A percentile compares a stretch with the other conserved stretches of the same genome.
Conservation (phyloP, 805 yeast species). For the Lachancea sp. region DNA sequence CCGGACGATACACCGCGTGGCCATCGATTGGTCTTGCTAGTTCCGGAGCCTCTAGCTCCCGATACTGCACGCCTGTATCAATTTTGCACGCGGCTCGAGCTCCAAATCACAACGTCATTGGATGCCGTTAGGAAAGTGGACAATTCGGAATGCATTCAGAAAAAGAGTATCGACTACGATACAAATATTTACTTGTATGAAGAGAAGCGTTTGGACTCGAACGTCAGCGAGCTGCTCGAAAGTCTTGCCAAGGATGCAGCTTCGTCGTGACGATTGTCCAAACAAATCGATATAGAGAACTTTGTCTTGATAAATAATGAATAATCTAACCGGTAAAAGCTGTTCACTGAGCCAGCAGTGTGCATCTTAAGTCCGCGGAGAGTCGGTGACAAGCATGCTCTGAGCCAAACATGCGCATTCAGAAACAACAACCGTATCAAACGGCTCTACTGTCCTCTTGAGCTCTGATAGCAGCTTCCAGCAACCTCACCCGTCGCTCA, state of each 20-base stretch:
- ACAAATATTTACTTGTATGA: slow-evolving; percentile 20
- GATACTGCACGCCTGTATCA: slow-evolving; percentile 13
- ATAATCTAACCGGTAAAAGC: no score
- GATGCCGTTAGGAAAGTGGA: slow-evolving; percentile 12
- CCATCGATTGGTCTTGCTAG: slow-evolving; percentile 18
- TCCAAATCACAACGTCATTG: slow-evolving; percentile 16
- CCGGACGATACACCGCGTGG: slow-evolving; percentile 3
- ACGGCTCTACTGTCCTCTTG: background rate
- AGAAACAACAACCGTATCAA: background rate
- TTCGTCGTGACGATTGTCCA: no score
- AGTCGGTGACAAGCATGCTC: no score
- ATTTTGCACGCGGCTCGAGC: slow-evolving; percentile 14
- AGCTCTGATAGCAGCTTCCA: background rate
- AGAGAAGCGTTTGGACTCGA: background rate
- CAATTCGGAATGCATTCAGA: slow-evolving; percentile 16
- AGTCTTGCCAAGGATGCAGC: background rate
- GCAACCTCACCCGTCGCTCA: slow-evolving; percentile 2
- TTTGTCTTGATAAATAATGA: no score
- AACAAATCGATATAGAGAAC: no score
- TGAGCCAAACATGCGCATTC: no score
- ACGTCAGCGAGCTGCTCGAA: background rate
- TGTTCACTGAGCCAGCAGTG: no score
- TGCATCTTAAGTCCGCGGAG: no score
- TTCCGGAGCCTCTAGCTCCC: slow-evolving; percentile 10
- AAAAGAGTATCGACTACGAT: slow-evolving; percentile 19